Percentiles rank a stretch among this genome's conserved stretches.
phyloP scores from a whole-genome alignment of 495 filamentous ascomycete genomes.

The Penicillium pulvis region DNA sequence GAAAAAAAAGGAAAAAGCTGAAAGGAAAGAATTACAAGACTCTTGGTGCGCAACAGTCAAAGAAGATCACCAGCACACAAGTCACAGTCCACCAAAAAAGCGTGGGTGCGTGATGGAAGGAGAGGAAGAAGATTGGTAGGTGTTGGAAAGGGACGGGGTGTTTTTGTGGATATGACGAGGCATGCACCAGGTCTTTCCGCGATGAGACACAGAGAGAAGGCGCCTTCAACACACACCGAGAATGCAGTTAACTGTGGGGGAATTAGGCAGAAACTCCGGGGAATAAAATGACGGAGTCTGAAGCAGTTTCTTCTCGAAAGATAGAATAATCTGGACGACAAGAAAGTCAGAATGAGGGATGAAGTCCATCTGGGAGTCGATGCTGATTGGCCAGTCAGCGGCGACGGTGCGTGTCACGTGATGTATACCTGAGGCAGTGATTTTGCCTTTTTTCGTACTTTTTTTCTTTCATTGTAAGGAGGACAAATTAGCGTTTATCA shows the following conservation, averaged over 20 bases:
- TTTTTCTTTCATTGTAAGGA: background rate
- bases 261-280: constrained; percentile 5
- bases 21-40: constrained; percentile 18
- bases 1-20: constrained; percentile 33
- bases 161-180: constrained; percentile 48
- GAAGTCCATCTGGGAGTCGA: constrained; percentile 21
- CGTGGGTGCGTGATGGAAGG: constrained; percentile 24
- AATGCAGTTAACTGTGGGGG: constrained; percentile 14
- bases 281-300: constrained; percentile 5
- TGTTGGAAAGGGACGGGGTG: constrained; percentile 36
- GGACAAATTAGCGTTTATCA: background rate
- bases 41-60: constrained; percentile 14
- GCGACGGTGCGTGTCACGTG: background rate
- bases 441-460: background rate
- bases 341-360: constrained; percentile 17
- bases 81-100: constrained; percentile 18
- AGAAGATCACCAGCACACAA: constrained; percentile 15
- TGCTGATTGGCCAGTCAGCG: constrained; percentile 20
- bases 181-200: constrained; percentile 42
- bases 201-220: constrained; percentile 30
- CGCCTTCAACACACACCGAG: constrained; percentile 30
- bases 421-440: background rate
- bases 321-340: constrained; percentile 19
- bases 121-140: constrained; percentile 21
- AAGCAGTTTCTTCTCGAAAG: background rate